Conservation (phyloP, 495 filamentous ascomycete species). For the Daldinia concentrica region DNA sequence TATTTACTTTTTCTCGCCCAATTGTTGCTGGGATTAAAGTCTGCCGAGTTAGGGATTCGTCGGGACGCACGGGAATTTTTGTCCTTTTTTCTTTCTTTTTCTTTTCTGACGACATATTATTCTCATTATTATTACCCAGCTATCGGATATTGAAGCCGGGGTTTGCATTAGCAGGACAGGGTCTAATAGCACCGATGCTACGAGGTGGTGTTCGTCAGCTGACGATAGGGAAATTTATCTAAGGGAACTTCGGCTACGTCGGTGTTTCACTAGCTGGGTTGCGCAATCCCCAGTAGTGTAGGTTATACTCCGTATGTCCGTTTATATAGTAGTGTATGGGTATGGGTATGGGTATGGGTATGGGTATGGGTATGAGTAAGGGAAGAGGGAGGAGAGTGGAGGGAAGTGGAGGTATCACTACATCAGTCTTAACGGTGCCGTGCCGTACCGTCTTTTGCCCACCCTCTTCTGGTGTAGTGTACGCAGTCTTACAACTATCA, state of each 20-base stretch:
- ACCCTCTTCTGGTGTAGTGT: slow-evolving; percentile 21
- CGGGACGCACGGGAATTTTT: slow-evolving; percentile 33
- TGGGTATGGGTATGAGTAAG: not conserved
- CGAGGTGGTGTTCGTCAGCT: slow-evolving; percentile 40
- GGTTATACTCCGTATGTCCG: slow-evolving; percentile 33
- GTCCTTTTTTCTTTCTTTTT: slow-evolving; percentile 2
- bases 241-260: slow-evolving; percentile 27
- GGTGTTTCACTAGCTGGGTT: slow-evolving; percentile 23
- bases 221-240: slow-evolving; percentile 30
- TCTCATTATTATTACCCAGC: slow-evolving; percentile 17
- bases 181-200: slow-evolving; percentile 28
- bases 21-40: slow-evolving; percentile 10
- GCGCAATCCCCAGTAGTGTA: slow-evolving; percentile 22
- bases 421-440: slow-evolving; percentile 32
- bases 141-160: slow-evolving; percentile 21
- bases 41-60: slow-evolving; percentile 15
- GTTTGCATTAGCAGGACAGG: slow-evolving; percentile 27
- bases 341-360: not conserved
- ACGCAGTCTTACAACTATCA: slow-evolving; percentile 31
- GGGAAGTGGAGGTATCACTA: slow-evolving; percentile 30
- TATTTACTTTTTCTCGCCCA: slow-evolving; percentile 11
- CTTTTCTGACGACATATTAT: slow-evolving; percentile 14
- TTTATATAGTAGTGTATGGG: not conserved
- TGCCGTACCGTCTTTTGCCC: slow-evolving; percentile 32
- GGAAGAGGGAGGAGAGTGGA: not conserved